Conservation (phyloP, 306 rosid species). For the Pterocarpus santalinus region DNA sequence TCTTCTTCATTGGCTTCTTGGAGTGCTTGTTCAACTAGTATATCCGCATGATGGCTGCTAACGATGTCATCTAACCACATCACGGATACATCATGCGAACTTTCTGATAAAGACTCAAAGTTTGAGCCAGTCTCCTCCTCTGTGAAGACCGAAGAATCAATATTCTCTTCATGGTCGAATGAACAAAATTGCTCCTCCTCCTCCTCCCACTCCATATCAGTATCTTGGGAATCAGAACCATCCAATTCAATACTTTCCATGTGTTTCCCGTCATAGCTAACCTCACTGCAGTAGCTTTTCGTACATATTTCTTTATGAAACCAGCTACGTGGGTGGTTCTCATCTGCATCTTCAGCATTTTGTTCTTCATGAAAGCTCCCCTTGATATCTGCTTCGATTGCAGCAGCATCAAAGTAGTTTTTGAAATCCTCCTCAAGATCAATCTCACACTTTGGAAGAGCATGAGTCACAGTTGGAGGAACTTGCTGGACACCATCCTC, state of each 20-base stretch:
- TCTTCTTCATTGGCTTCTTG: conserved; percentile 38
- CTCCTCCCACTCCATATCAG: conserved; percentile 66
- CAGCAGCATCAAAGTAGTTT: conserved; percentile 18
- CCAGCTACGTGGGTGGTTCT: conserved; percentile 34
- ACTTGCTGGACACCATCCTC: conserved; percentile 29
- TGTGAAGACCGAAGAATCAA: conserved; percentile 40
- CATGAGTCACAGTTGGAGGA: conserved; percentile 41
- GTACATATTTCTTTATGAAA: conserved; percentile 47
- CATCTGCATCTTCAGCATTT: conserved; percentile 37
- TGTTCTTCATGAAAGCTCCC: conserved; percentile 41
- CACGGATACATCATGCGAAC: conserved; percentile 42
- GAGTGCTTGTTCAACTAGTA: conserved; percentile 35
- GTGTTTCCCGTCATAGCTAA: conserved; percentile 45
- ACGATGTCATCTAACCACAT: conserved; percentile 41
- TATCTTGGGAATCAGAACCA: conserved; percentile 46
- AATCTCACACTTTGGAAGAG: conserved; percentile 47
- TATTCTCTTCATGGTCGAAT: conserved; percentile 46
- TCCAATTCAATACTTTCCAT: conserved; percentile 44
- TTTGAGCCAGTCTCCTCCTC: conserved; percentile 43
- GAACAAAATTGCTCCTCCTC: conserved; percentile 55
- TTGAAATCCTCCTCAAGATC: conserved; percentile 48
- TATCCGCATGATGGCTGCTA: conserved; percentile 34
- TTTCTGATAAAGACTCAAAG: conserved; percentile 40
- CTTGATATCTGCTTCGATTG: conserved; percentile 43
- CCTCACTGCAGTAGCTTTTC: conserved; percentile 49